phyloP scores from a whole-genome alignment of 2,329 filamentous ascomycete genomes.

The Stemphylium beticola region DNA sequence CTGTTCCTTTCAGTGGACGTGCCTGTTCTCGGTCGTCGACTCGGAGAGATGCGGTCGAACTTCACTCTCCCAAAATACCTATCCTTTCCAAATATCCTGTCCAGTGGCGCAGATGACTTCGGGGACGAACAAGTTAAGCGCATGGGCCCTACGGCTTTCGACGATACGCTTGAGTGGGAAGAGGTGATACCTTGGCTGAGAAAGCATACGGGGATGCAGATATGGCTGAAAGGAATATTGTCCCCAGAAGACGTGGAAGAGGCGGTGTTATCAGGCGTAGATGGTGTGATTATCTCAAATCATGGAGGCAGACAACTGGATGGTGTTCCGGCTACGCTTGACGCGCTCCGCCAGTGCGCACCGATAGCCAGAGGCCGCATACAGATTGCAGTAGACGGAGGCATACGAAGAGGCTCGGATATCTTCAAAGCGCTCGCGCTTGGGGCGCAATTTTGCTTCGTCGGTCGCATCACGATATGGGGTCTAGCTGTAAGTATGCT shows the following conservation, averaged over 20 bases:
- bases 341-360: constrained; percentile 53
- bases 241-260: constrained; percentile 46
- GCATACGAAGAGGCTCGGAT: constrained; percentile 62
- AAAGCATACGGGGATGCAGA: constrained; percentile 55
- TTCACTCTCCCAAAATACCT: constrained; percentile 57
- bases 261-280: constrained; percentile 52
- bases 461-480: constrained; percentile 58
- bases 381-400: constrained; percentile 67
- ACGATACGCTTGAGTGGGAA: constrained; percentile 54
- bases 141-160: constrained; percentile 26
- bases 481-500: constrained; percentile 51
- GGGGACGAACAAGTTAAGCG: constrained; percentile 22
- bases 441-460: constrained; percentile 58
- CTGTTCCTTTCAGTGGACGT: constrained; percentile 63
- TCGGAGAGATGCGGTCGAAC: constrained; percentile 61
- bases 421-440: constrained; percentile 64
- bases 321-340: constrained; percentile 61
- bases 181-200: constrained; percentile 58
- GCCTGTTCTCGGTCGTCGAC: constrained; percentile 59
- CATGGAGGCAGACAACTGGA: constrained; percentile 66
- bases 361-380: constrained; percentile 54
- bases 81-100: constrained; percentile 53
- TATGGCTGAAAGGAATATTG: constrained; percentile 54
- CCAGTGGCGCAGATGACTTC: constrained; percentile 24
- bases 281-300: constrained; percentile 60